These are phyloP conservation scores for Marasmius sp. DNA, from an alignment of 1,284 basidiomycete genomes.

Conservation along the genomic window DNA sequence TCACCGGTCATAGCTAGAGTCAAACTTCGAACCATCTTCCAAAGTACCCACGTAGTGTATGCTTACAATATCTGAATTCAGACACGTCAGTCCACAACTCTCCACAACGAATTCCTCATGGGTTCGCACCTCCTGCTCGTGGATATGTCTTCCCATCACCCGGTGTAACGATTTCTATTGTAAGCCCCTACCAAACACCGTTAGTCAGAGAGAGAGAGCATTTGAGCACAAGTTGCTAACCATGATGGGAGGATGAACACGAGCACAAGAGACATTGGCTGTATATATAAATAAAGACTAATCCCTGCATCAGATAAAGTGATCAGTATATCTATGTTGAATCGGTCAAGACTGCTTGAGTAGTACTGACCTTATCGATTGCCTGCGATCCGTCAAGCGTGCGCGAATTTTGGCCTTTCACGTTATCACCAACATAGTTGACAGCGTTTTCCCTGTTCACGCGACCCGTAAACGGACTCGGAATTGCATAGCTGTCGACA, in stretches of 20 bases:
- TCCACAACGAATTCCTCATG: not conserved
- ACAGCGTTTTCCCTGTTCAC: not conserved
- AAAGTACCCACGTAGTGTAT: constrained; percentile 32
- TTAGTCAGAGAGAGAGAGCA: not conserved
- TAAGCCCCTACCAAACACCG: constrained; percentile 41
- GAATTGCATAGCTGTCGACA: too few species aligned
- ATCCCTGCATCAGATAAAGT: constrained; percentile 1
- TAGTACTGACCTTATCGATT: constrained; percentile 1
- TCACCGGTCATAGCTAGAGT: constrained; percentile 21
- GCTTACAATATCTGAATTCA: constrained; percentile 41
- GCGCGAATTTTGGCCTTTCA: not conserved
- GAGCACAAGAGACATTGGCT: not conserved
- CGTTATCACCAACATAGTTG: not conserved
- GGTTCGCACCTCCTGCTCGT: constrained; percentile 44
- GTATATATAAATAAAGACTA: not conserved
- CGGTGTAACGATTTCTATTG: constrained; percentile 36
- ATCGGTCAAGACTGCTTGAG: not conserved
- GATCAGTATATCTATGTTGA: not conserved
- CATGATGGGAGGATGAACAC: constrained; percentile 1
- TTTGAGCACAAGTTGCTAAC: not conserved
- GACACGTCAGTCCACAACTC: constrained; percentile 2
- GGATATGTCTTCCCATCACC: constrained; percentile 51
- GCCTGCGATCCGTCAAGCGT: not conserved
- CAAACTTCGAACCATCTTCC: constrained; percentile 24
- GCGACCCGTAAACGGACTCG: not conserved